A percentile compares a stretch with the other conserved stretches of the same genome.
phyloP scores from a whole-genome alignment of 2,329 filamentous ascomycete genomes.

The Talaromyces amestolkiae region DNA sequence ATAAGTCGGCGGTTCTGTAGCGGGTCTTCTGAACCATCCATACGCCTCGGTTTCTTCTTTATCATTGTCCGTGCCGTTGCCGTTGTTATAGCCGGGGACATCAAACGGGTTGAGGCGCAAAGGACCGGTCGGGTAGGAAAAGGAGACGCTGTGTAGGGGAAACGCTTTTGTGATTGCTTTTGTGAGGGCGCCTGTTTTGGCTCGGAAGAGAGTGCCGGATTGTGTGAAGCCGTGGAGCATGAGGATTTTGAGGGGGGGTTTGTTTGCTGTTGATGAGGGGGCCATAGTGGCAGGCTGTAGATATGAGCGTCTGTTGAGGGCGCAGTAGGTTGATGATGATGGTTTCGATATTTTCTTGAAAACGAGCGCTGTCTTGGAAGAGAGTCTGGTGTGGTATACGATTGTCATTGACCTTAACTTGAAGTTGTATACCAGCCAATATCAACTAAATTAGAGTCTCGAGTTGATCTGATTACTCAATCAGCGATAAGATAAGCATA shows the following conservation, averaged over 20 bases:
- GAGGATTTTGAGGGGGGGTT: slow-evolving; percentile 59
- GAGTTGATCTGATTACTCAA: background rate
- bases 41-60: slow-evolving; percentile 63
- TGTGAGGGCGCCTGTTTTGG: slow-evolving; percentile 82
- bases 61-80: slow-evolving; percentile 40
- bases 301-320: background rate
- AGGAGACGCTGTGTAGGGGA: slow-evolving; percentile 56
- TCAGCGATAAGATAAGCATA: background rate
- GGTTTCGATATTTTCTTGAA: background rate
- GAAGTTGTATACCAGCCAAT: background rate
- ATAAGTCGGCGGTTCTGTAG: slow-evolving; percentile 57
- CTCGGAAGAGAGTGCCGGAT: slow-evolving; percentile 77
- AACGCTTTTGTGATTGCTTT: slow-evolving; percentile 77
- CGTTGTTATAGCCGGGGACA: slow-evolving; percentile 64
- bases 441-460: too few species aligned
- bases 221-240: slow-evolving; percentile 91
- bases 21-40: slow-evolving; percentile 74
- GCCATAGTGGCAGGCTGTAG: background rate
- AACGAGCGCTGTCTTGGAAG: too few species aligned
- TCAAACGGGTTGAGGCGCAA: slow-evolving; percentile 62
- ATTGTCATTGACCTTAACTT: background rate
- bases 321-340: background rate
- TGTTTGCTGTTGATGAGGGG: background rate
- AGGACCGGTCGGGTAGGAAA: slow-evolving; percentile 70
- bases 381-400: background rate